Base-by-base conservation (phyloP, 768 basidiomycete species). In the Phylloporus arenicola region DNA sequence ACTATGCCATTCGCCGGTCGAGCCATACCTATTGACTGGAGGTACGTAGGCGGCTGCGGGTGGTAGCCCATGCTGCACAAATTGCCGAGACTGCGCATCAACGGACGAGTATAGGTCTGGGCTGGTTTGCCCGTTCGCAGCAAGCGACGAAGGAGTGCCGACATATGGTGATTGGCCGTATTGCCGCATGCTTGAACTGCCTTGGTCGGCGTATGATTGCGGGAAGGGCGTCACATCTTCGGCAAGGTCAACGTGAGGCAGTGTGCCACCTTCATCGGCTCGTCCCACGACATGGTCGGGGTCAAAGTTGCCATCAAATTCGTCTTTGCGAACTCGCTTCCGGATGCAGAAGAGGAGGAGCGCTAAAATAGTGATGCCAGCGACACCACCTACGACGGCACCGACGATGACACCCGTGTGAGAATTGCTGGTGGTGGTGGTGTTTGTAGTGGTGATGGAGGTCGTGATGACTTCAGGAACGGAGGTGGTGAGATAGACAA, bases 271-370 rank as follows among this genome's bases (percentile, higher is more conserved):
- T 3, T 8, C 29, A 43, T 64, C n/a, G 14, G 31, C 3, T 29
- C 65, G 67, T 11, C 58, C 60, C 3, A 68, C 53, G 37, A 77
- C 69, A 6, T 69, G 71, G 51, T 77, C 76, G 0, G 75, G 76
- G 34, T 77, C 75, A 51, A 77, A 77, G 65, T 77, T 68, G 45
- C 76, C 75, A 48, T 77, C 75, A 41, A 77, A 77, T 24, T 78
- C 75, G 49, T 75, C 70, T 30, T 53, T 57, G 41, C 54, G 55
- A 9, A 33, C 43, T 3, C 60, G 54, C 22, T 48, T 57, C 7
- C 65, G 62, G 38, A 71, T 45, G 39, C 64, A 69, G 47, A 68
- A 62, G 44, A 69, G 10, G 14, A 72, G 29, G 50, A 70, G 20
- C 3, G 54, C 54, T 17, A 74, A 1, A 10, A 67, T 2, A 13